Evolutionary conservation across 1,284 basidiomycete species (phyloP).

Genomic region (Malassezia pachydermatis): DNA sequence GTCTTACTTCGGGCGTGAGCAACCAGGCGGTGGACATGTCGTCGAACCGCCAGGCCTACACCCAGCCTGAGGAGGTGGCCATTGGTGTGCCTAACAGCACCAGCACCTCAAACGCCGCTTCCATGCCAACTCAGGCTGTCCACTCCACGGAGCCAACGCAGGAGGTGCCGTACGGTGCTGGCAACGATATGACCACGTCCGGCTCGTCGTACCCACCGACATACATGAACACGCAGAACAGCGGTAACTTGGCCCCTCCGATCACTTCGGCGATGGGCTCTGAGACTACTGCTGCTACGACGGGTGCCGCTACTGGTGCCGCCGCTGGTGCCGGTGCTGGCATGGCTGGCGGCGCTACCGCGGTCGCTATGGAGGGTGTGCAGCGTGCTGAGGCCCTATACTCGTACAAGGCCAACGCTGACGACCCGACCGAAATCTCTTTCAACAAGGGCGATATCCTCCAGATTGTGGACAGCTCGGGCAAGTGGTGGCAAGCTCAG

Average conservation of each 20-base stretch:
- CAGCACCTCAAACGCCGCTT: not conserved
- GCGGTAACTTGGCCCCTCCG: conserved; percentile 28
- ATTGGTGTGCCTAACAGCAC: conserved; percentile 2
- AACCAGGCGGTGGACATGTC: not conserved
- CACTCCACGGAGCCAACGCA: too few species aligned
- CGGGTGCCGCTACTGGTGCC: conserved; percentile 16
- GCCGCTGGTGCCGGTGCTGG: conserved; percentile 1
- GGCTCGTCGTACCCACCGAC: not conserved
- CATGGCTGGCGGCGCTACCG: conserved; percentile 1
- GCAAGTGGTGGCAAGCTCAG: conserved; percentile 68
- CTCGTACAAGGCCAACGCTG: conserved; percentile 76
- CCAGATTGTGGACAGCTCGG: conserved; percentile 80
- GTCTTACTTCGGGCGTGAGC: not conserved
- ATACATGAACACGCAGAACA: too few species aligned
- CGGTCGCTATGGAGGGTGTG: conserved; percentile 48
- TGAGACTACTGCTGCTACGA: conserved; percentile 21
- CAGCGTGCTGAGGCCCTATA: conserved; percentile 73
- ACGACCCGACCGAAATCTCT: conserved; percentile 92
- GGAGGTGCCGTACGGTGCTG: too few species aligned
- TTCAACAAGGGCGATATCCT: conserved; percentile 87
- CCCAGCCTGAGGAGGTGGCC: not conserved
- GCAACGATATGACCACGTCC: not conserved
- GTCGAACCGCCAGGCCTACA: not conserved
- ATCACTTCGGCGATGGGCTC: conserved; percentile 30
- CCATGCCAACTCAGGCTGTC: not conserved